Evolutionary conservation across 2,329 filamentous ascomycete genomes (phyloP), one percentile per base, ranked within the genome.

Genomic region (Alternaria rosae): DNA sequence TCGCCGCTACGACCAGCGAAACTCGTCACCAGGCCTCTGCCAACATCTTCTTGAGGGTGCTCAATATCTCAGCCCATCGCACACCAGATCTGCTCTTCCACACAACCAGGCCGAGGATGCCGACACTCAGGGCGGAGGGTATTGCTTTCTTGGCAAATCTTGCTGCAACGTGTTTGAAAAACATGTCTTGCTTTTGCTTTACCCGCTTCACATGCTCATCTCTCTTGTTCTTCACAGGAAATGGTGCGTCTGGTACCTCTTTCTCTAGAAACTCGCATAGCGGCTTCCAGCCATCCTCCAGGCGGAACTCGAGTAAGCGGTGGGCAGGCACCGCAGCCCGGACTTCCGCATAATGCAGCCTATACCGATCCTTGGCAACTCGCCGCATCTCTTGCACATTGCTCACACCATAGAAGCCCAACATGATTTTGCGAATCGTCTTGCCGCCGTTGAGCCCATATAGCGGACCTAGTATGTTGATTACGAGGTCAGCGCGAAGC

Each of bases 251-350:
- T 11, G 68, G 70, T 10, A 71, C 59, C 12, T 70, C 58, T 25
- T 69, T 59, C 4, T 61, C 71, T 11, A 74, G 54, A 53, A 74
- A 73, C 26, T 64, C 57, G 56, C 71, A 75, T 4, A 74, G 56
- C 53, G 68, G 61, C 53, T 73, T 64, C 71, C 73, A 75, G 38
- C 62, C 62, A 52, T 64, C 58, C 26, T 67, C 62, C 25, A 66
- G 56, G 20, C 57, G 65, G 45, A 68, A 66, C 35, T 73, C 67
- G 6, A 73, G 65, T 47, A 74, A 45, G 17, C 61, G 67, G 42
- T 66, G 60, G 32, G 58, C 51, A 1, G 72, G 71, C 21, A 74
- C 67, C 7, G 50, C 64, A 65, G 57, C 66, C 47, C 47, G 53
- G 28, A 66, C 41, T 44, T 54, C 57, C 57, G 68, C 50, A 61